Base-by-base conservation (phyloP, 805 yeast genomes). In the Candida alai region DNA sequence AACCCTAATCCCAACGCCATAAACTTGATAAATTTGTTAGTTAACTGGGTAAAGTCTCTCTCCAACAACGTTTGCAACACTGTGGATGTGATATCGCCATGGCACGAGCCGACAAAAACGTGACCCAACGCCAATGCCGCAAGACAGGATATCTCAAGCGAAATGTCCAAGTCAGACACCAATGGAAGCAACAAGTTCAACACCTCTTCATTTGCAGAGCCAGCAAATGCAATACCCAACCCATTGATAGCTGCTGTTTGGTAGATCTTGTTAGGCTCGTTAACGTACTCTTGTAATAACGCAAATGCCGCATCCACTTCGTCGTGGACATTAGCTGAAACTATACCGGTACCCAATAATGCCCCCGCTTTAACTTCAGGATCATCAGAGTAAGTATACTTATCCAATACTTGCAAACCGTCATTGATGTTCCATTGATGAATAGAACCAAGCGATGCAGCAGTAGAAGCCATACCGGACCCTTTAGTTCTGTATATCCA, bases 311-410 rank as follows among this genome's bases (percentile, higher is more conserved):
- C 90, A 44, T 88, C 97, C 27, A 89, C 86, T 42, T 90, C 98
- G 55, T 90, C 96, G 60, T 86, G 96, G 36, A 93, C 90, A 60
- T 95, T 94, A 15, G 94, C 73, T 19, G 95, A 85, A 5, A 87
- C 80, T 30, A 93, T 74, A 58, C 97, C 98, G 60, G 87, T 86
- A 58, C 97, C 99, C 45, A 93, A 72, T 39, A 93, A 70, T 4
- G 98, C 96, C 62, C 99, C 99, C 5, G 97, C 96, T 63, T 87
- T 87, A 46, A 89, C 77, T 52, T 86, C 90, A 39, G 78, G 81
- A 49, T 88, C 95, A 12, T 80, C 74, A 4, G 95, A 81, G 52
- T 89, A 89, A 38, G 90, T 67, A 58, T 83, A 89, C 58, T 84
- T 85, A 62, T 93, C 97, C 49, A 93, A 71, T 37, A 76, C 77